Evolutionary conservation across 139 green algal species (phyloP).

Genomic region (Diplosphaera chodatii): DNA sequence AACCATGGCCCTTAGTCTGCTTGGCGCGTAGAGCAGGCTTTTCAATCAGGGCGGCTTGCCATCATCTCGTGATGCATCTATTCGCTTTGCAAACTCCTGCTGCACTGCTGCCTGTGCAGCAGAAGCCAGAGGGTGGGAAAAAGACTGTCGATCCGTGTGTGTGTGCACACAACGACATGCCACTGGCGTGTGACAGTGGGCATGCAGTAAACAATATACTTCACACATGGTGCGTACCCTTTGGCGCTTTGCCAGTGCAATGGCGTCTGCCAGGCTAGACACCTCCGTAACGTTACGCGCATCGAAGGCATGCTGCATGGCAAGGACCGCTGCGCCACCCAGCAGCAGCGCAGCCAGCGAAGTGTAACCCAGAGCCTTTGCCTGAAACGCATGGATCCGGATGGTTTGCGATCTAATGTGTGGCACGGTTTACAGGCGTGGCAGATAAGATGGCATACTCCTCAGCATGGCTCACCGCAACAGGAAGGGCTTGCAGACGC

Average conservation of each 20-base stretch:
- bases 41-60: background rate
- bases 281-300: conserved; percentile 12
- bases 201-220: background rate
- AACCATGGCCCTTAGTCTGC: no score
- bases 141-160: no score
- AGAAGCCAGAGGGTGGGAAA: no score
- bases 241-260: conserved; percentile 27
- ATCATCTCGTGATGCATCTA: background rate
- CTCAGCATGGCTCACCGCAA: conserved; percentile 15
- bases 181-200: no score
- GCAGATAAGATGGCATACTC: no score
- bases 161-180: no score
- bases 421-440: no score
- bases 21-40: no score
- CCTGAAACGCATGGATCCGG: background rate
- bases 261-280: conserved; percentile 11
- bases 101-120: conserved; percentile 5
- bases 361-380: conserved; percentile 19
- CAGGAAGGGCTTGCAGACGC: conserved; percentile 18
- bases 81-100: conserved; percentile 1
- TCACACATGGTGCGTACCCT: background rate
- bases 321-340: background rate
- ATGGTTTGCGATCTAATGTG: no score
- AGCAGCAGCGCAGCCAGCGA: conserved; percentile 2
- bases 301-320: conserved; percentile 12